Evolutionary conservation across 768 basidiomycete genomes (phyloP).

Genomic region (Russula emetica): DNA sequence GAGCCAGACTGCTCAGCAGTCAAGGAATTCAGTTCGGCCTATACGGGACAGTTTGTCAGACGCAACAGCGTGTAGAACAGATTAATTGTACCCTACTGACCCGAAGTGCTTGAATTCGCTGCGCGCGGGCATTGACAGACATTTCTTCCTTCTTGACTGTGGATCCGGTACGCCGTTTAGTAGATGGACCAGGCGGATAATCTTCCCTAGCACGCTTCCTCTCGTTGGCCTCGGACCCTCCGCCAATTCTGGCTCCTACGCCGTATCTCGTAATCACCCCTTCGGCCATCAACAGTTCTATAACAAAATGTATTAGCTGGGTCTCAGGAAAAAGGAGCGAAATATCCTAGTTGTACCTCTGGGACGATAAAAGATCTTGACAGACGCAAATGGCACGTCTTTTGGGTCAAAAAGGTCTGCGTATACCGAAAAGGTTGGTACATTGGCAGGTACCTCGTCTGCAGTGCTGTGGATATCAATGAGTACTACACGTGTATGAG

Average conservation of each 20-base stretch:
- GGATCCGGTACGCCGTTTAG: neutral
- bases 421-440: neutral
- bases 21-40: constrained; percentile 14
- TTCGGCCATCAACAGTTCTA: constrained; percentile 19
- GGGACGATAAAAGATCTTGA: constrained; percentile 22
- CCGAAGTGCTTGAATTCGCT: constrained; percentile 19
- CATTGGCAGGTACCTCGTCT: neutral
- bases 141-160: constrained; percentile 2
- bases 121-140: neutral
- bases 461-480: constrained; percentile 7
- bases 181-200: constrained; percentile 4
- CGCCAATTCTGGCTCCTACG: neutral
- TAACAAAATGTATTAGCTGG: neutral
- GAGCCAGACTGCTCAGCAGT: neutral
- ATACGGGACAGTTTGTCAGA: neutral
- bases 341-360: constrained; percentile 7
- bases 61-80: neutral
- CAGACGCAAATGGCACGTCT: neutral
- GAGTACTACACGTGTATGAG: neutral
- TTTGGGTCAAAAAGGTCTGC: constrained; percentile 1
- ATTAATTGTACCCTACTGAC: neutral
- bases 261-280: constrained; percentile 8
- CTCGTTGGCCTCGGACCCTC: neutral
- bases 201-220: constrained; percentile 16
- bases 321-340: neutral